These are phyloP conservation scores for Groenewaldozyma sp. DNA, from an alignment of 1,139 yeast species.

Conservation along the genomic window DNA sequence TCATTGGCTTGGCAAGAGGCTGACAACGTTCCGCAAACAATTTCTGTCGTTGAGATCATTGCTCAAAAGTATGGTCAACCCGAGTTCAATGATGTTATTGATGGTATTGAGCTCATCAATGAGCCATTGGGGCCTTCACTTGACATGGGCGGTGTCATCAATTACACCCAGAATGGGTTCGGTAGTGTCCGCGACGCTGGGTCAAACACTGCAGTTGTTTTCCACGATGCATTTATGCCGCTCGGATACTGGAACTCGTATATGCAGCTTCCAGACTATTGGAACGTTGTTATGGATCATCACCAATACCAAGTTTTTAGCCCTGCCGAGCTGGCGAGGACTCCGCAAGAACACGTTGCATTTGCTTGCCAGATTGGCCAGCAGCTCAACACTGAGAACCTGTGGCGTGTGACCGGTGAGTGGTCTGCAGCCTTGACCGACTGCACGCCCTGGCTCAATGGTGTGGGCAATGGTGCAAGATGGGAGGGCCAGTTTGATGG, in stretches of 20 bases:
- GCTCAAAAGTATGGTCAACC: constrained; percentile 57
- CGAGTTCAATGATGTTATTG: constrained; percentile 59
- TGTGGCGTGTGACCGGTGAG: constrained; percentile 81
- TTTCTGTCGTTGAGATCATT: constrained; percentile 37
- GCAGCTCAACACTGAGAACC: constrained; percentile 42
- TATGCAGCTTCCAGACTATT: constrained; percentile 37
- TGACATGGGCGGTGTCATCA: constrained; percentile 48
- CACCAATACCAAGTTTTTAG: constrained; percentile 88
- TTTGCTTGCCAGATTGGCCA: constrained; percentile 58
- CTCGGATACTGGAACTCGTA: constrained; percentile 56
- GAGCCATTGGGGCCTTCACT: constrained; percentile 78
- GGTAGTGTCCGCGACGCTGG: constrained; percentile 39
- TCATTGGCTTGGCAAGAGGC: constrained; percentile 40
- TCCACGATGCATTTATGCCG: constrained; percentile 68
- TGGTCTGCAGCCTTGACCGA: constrained; percentile 94
- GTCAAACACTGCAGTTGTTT: constrained; percentile 42
- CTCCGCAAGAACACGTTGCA: constrained; percentile 51
- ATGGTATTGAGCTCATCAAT: constrained; percentile 77
- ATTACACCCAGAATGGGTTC: constrained; percentile 52
- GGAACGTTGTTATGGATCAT: constrained; percentile 76
- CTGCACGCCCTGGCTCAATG: constrained; percentile 87
- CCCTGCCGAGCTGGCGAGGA: constrained; percentile 45
- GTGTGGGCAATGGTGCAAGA: constrained; percentile 83
- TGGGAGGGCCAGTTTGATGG: constrained; percentile 56
- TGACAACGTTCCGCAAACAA: constrained; percentile 44